Percentiles rank a stretch among this genome's conserved stretches.
Conservation (phyloP, 140 eudicot genomes). For the Senecio squalidus region DNA sequence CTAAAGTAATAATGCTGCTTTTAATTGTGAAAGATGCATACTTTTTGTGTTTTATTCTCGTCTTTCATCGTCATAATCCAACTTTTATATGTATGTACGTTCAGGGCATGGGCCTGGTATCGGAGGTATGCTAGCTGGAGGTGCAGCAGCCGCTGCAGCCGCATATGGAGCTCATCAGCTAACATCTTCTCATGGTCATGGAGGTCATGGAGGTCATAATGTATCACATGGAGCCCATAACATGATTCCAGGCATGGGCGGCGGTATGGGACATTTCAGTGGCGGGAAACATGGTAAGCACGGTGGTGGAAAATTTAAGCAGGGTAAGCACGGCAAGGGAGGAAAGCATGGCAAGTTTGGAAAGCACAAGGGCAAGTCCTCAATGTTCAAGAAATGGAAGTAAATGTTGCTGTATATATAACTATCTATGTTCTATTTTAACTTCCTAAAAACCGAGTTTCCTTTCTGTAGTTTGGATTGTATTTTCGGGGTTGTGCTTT, state of each 20-base stretch:
- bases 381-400: conserved; percentile 61
- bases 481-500: background rate
- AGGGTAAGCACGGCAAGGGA: conserved; percentile 48
- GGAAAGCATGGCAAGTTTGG: conserved; percentile 37
- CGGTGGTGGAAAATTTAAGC: conserved; percentile 62
- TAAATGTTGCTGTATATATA: conserved; percentile 15
- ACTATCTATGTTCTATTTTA: conserved; percentile 6
- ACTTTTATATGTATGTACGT: background rate
- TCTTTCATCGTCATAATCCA: background rate
- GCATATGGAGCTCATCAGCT: conserved; percentile 73
- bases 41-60: conserved; percentile 1
- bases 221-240: conserved; percentile 22
- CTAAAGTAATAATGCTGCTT: conserved; percentile 11
- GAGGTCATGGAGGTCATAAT: conserved; percentile 24
- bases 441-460: conserved; percentile 9
- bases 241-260: conserved; percentile 27
- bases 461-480: conserved; percentile 5
- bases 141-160: conserved; percentile 79
- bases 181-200: conserved; percentile 35
- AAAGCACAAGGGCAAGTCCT: conserved; percentile 34
- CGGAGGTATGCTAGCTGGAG: conserved; percentile 63
- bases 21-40: conserved; percentile 2
- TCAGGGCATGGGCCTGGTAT: conserved; percentile 36
- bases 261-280: conserved; percentile 30
- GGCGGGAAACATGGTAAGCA: conserved; percentile 29